Conservation (phyloP, 768 basidiomycete species). For the Suillus luteus region DNA sequence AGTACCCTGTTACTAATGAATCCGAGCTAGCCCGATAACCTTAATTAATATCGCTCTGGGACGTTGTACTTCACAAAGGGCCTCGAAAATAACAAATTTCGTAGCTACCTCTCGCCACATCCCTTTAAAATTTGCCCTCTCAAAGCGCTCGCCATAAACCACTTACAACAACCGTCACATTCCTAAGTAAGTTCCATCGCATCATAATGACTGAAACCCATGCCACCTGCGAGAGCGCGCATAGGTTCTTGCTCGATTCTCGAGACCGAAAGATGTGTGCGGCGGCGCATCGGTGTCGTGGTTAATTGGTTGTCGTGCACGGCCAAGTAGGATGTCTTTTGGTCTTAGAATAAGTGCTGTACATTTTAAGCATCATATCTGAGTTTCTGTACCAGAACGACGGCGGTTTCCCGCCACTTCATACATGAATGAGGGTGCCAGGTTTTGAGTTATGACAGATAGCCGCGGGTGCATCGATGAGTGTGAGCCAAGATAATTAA, state of each 20-base stretch:
- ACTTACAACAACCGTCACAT: slow-evolving; percentile 4
- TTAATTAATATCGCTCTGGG: background rate
- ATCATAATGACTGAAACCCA: slow-evolving; percentile 4
- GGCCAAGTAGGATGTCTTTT: slow-evolving; percentile 6
- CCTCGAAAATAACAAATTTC: background rate
- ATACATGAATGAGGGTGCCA: background rate
- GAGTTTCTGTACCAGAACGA: slow-evolving; percentile 1
- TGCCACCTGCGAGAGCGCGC: background rate
- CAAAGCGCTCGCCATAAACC: slow-evolving; percentile 4
- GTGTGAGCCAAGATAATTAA: background rate
- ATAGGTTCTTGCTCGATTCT: background rate
- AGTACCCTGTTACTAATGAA: background rate
- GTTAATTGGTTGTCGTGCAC: background rate
- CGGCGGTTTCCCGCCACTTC: background rate
- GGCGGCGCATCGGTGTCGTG: background rate
- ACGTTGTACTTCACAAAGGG: background rate
- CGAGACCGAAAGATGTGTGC: background rate
- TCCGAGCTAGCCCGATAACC: background rate
- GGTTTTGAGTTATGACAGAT: background rate
- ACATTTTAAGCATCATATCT: background rate
- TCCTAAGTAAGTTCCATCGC: background rate
- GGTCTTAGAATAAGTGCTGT: background rate
- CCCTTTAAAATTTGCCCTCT: background rate
- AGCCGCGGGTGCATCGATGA: background rate
- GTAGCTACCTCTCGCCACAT: too few species aligned